These are phyloP conservation scores for Flaveria sonorensis DNA, from an alignment of 129 eudicot species.

Conservation along the genomic window DNA sequence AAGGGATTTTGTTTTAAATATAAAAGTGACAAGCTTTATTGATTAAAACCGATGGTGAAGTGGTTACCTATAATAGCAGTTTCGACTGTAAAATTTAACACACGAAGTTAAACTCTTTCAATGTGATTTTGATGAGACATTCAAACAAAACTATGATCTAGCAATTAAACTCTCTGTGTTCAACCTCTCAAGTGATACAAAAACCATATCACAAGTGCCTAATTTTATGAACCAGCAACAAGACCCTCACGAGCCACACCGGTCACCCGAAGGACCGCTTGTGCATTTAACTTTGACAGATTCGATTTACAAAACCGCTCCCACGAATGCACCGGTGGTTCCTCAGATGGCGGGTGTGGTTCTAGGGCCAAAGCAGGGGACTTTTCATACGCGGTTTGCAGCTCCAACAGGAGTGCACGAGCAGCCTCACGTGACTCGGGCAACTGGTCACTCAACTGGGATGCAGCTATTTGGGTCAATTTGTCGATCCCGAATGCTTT, in stretches of 20 bases:
- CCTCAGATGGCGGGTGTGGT: conserved; percentile 33
- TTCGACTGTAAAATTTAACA: no score
- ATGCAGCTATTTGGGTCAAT: conserved; percentile 54
- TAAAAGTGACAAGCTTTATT: no score
- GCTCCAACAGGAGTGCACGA: conserved; percentile 59
- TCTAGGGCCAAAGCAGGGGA: conserved; percentile 27
- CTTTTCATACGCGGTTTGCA: conserved; percentile 50
- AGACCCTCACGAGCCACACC: conserved; percentile 43
- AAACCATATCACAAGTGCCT: not conserved
- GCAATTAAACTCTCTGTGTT: not conserved
- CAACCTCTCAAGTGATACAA: not conserved
- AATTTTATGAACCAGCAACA: conserved; percentile 15
- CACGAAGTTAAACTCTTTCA: no score
- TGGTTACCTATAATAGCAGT: no score
- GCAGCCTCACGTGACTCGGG: conserved; percentile 86
- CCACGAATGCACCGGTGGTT: conserved; percentile 49
- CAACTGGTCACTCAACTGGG: conserved; percentile 72
- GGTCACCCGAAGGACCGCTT: conserved; percentile 73
- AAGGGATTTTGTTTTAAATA: no score
- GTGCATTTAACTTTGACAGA: conserved; percentile 59
- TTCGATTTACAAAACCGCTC: conserved; percentile 65
- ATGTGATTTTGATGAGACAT: not conserved
- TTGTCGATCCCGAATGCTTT: conserved; percentile 60
- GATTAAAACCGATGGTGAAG: no score
- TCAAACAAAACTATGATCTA: not conserved